Conservation (phyloP, 108 stramenopile genomes). For the Conticribra guillardii region DNA sequence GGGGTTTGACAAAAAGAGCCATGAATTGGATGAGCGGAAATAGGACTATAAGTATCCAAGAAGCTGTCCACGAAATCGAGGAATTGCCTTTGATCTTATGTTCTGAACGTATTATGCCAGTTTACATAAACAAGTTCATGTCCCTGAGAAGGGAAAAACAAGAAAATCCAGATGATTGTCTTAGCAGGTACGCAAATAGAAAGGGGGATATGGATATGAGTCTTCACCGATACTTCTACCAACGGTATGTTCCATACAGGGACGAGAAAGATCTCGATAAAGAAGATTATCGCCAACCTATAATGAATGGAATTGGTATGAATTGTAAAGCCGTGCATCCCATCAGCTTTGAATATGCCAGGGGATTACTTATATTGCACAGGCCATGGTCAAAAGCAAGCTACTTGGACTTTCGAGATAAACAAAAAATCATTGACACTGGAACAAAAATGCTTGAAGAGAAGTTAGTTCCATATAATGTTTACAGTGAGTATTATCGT, state of each 20-base stretch:
- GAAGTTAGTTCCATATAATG: background rate
- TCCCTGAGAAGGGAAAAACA: background rate
- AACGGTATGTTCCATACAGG: no score
- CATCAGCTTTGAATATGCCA: constrained; percentile 14
- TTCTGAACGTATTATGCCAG: background rate
- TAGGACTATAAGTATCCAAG: constrained; percentile 1
- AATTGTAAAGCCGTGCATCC: constrained; percentile 13
- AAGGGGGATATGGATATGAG: no score
- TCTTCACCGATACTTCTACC: no score
- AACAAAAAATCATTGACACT: constrained; percentile 13
- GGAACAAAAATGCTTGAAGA: no score
- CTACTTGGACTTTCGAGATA: constrained; percentile 1
- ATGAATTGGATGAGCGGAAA: constrained; percentile 7
- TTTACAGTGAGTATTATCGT: background rate
- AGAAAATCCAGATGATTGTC: background rate
- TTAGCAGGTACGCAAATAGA: no score
- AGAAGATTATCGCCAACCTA: constrained; percentile 1
- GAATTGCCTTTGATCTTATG: background rate
- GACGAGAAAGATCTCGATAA: background rate
- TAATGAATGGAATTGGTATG: constrained; percentile 9
- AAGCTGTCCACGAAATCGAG: constrained; percentile 5
- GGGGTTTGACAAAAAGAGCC: background rate
- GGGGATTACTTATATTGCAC: constrained; percentile 22
- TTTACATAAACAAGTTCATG: background rate
- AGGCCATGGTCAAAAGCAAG: constrained; percentile 11